These are phyloP conservation scores for Plasmodium billcollinsi DNA, from an alignment of 169 alveolate genomes.

Conservation along the genomic window DNA sequence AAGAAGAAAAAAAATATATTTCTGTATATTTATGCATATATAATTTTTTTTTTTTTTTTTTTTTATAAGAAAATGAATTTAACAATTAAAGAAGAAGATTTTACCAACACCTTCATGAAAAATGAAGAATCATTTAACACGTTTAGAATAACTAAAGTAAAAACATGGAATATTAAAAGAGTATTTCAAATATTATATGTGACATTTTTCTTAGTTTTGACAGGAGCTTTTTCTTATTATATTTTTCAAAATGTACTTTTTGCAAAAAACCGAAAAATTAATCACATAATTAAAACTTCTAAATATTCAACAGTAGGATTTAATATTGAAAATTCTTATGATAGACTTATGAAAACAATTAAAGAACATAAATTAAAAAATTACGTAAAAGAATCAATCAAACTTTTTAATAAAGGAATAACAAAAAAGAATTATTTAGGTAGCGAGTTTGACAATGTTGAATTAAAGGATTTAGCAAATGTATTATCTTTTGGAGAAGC, in stretches of 20 bases:
- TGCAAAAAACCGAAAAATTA: not conserved
- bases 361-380: constrained; percentile 10
- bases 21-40: too few species aligned
- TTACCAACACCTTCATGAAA: too few species aligned
- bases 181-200: constrained; percentile 22
- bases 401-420: constrained; percentile 13
- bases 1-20: too few species aligned
- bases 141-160: not conserved
- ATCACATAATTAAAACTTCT: constrained; percentile 10
- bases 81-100: too few species aligned
- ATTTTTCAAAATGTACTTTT: not conserved
- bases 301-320: constrained; percentile 24
- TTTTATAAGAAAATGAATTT: too few species aligned
- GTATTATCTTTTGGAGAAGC: constrained; percentile 29
- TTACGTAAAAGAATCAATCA: constrained; percentile 20
- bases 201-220: constrained; percentile 10
- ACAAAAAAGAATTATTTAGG: constrained; percentile 13
- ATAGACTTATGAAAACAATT: constrained; percentile 13
- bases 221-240: constrained; percentile 15
- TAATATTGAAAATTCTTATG: constrained; percentile 34
- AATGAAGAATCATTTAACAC: too few species aligned
- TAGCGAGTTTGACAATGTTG: constrained; percentile 33
- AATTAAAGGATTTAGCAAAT: constrained; percentile 26
- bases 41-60: too few species aligned
- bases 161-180: constrained; percentile 9